Base-by-base conservation (phyloP, 441 rosid genomes). In the Brassica hybrid region DNA sequence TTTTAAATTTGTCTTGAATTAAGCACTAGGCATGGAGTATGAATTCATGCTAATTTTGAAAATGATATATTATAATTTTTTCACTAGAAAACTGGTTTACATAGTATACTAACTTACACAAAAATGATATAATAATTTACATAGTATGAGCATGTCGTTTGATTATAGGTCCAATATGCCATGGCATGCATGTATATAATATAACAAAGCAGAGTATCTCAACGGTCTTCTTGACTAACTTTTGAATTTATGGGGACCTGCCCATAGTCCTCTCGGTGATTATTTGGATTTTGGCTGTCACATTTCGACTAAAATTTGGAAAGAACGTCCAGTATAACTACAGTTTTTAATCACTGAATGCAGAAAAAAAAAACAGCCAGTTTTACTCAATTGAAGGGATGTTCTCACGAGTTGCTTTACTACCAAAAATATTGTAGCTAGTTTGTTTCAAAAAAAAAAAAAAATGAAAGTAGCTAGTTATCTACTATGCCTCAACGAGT, bases 211-310 rank as follows among this genome's bases (percentile, higher is more conserved):
- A 30, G 41, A 60, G 25, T 21, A 17, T 45, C 57, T 7, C 71
- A n/a, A 45, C 58, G 57, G 71, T 45, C 58, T 21, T 43, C 50
- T 67, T 45, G 58, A 45, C 71, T 45, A 43, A 3, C 59, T 27
- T 68, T 68, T 68, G 60, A 68, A 65, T 65, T 14, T 43, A 36
- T 11, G 4, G 17, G 76, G 76, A 59, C 76, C 67, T 68, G 59
- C 72, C 62, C 68, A 72, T 65, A 27, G 67, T 58, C 63, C 63
- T 77, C 68, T 45, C 66, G 43, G 57, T 63, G 4, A 45, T 77
- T 71, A 65, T 71, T 71, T 59, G 45, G 54, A 58, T 70, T 75
- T 71, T 77, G 56, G 62, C 59, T 62, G 68, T 10, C 60, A 61
- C 27, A 45, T 72, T 19, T 72, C 61, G 50, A 61, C 60, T 43